A percentile compares a stretch with the other conserved stretches of the same genome.
Evolutionary conservation across 2,329 filamentous ascomycete species (phyloP).

Genomic region (Exophiala calicioides): DNA sequence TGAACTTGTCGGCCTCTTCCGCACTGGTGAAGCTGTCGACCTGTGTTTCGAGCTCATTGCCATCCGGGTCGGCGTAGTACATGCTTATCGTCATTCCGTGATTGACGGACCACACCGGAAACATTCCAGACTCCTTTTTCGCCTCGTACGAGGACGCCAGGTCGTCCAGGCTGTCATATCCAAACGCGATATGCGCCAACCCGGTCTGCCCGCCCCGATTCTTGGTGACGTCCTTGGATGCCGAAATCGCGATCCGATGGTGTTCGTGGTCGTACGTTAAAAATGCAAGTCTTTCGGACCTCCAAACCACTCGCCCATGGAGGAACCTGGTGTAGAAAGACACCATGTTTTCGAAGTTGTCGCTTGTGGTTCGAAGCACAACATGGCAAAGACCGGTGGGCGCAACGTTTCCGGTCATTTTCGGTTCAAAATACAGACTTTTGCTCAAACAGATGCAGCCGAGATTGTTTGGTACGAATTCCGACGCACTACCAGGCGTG

Average conservation of each 20-base stretch:
- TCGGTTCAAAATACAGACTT: too few species aligned
- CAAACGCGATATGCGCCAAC: constrained; percentile 48
- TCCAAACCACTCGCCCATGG: not conserved
- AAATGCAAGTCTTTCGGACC: not conserved
- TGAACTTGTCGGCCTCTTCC: constrained; percentile 6
- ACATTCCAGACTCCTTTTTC: constrained; percentile 6
- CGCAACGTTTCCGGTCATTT: too few species aligned
- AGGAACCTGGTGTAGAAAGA: constrained; percentile 2
- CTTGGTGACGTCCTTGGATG: constrained; percentile 33
- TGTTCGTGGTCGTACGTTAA: constrained; percentile 14
- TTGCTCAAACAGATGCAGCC: too few species aligned
- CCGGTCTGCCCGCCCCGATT: constrained; percentile 32
- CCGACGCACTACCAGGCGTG: too few species aligned
- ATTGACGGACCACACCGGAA: constrained; percentile 48
- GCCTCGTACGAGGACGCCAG: constrained; percentile 41
- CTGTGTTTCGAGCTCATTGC: constrained; percentile 51
- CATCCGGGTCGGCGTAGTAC: constrained; percentile 53
- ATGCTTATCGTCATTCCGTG: constrained; percentile 51
- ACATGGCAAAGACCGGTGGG: too few species aligned
- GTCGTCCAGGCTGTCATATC: constrained; percentile 39
- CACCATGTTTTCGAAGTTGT: constrained; percentile 8
- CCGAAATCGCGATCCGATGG: constrained; percentile 48
- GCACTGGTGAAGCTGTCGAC: constrained; percentile 42
- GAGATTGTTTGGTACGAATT: too few species aligned
- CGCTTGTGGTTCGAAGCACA: constrained; percentile 1